A percentile compares a stretch with the other conserved stretches of the same genome.
Conservation (phyloP, 352 stramenopile genomes). For the Halophytophthora polymorphica region DNA sequence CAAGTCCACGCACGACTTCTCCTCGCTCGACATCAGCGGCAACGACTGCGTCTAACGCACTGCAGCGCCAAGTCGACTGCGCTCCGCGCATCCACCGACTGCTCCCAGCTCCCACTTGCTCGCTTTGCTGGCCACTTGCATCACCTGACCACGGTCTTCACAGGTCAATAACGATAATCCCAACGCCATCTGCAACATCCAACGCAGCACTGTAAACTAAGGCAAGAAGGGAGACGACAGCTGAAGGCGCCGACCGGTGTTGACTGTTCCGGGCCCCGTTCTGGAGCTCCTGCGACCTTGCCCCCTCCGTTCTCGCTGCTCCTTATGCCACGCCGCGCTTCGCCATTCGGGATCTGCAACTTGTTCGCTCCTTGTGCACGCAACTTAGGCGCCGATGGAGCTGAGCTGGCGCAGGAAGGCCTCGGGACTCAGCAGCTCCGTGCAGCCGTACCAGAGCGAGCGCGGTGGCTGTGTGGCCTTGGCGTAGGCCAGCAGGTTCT, state of each 20-base stretch:
- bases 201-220: no score
- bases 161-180: no score
- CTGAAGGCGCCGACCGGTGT: not conserved
- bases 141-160: no score
- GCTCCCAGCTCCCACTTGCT: no score
- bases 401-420: slow-evolving; percentile 87
- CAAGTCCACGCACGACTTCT: slow-evolving; percentile 76
- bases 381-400: slow-evolving; percentile 50
- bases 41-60: slow-evolving; percentile 56
- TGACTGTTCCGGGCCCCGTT: slow-evolving; percentile 2
- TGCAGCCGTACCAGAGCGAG: slow-evolving; percentile 87
- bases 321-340: no score
- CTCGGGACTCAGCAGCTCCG: slow-evolving; percentile 85
- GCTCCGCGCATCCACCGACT: not conserved
- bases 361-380: slow-evolving; percentile 1
- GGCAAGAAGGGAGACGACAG: no score
- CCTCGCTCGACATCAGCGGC: slow-evolving; percentile 66
- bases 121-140: no score
- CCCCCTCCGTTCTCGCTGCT: no score
- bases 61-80: not conserved
- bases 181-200: not conserved
- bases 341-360: no score
- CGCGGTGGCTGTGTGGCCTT: slow-evolving; percentile 65
- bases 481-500: slow-evolving; percentile 81
- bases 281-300: slow-evolving; percentile 5